These are phyloP conservation scores for Cenchrus fungigraminus DNA, from an alignment of 176 grass and related monocot species.

Conservation along the genomic window DNA sequence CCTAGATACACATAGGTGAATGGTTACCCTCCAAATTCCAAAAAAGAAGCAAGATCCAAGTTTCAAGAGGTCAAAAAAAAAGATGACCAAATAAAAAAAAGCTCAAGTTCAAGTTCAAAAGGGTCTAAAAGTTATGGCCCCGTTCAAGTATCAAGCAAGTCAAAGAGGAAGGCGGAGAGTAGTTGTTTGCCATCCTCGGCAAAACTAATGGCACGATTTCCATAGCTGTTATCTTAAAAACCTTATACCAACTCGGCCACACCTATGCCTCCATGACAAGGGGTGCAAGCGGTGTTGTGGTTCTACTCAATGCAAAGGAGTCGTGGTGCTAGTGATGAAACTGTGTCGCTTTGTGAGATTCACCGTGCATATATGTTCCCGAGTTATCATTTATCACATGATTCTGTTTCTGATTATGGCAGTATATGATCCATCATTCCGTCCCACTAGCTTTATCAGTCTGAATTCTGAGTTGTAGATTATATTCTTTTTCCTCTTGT, in stretches of 20 bases:
- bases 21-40: no score
- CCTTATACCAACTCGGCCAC: not conserved
- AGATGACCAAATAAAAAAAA: not conserved
- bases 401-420: no score
- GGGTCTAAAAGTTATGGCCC: not conserved
- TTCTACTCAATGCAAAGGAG: not conserved
- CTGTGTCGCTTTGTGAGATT: no score
- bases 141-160: not conserved
- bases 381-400: no score
- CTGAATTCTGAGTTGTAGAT: no score
- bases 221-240: not conserved
- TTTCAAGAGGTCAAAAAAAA: not conserved
- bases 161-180: not conserved
- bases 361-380: no score
- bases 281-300: not conserved
- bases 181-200: not conserved
- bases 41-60: no score
- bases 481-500: no score
- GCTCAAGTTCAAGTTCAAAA: not conserved
- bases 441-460: no score
- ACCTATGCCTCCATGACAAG: not conserved
- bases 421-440: no score
- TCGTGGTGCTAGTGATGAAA: not conserved
- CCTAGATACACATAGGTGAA: no score
- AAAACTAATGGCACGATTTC: not conserved